Evolutionary conservation across 2,329 filamentous ascomycete genomes (phyloP).

Genomic region (Aspergillus sclerotialis): DNA sequence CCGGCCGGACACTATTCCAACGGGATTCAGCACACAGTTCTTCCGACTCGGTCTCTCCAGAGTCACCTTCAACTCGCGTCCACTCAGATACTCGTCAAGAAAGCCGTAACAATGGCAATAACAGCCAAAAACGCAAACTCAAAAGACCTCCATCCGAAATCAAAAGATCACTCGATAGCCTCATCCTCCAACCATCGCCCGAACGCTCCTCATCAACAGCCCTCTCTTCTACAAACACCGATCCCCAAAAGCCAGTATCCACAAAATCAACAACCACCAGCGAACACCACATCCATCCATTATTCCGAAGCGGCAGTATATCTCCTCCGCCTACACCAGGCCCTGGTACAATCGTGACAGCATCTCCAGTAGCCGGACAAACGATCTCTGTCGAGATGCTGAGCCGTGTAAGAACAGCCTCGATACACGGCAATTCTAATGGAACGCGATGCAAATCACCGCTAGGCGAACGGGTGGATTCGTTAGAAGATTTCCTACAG

Average conservation of each 20-base stretch:
- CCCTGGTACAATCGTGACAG: constrained; percentile 49
- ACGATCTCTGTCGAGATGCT: constrained; percentile 38
- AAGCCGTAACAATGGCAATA: constrained; percentile 5
- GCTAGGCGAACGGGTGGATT: constrained; percentile 10
- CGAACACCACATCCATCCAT: constrained; percentile 51
- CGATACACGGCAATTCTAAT: constrained; percentile 20
- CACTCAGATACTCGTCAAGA: constrained; percentile 2
- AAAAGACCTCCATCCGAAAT: constrained; percentile 11
- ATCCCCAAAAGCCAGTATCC: constrained; percentile 8
- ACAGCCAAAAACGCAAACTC: constrained; percentile 1
- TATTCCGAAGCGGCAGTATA: constrained; percentile 50
- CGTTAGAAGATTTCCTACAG: constrained; percentile 5
- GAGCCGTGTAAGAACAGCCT: constrained; percentile 29
- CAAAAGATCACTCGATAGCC: constrained; percentile 19
- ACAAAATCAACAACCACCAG: constrained; percentile 20
- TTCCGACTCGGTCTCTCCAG: constrained; percentile 14
- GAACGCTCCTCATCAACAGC: constrained; percentile 12
- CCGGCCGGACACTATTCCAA: constrained; percentile 22
- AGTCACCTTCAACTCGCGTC: constrained; percentile 7
- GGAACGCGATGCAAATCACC: constrained; percentile 13
- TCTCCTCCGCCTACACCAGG: constrained; percentile 46
- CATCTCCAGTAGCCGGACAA: constrained; percentile 49
- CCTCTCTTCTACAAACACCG: constrained; percentile 11
- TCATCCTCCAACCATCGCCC: constrained; percentile 13
- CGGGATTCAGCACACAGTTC: constrained; percentile 16